A percentile compares a stretch with the other conserved stretches of the same genome.
Evolutionary conservation across 2,329 filamentous ascomycete genomes (phyloP).

Genomic region (Cryphonectria japonica): DNA sequence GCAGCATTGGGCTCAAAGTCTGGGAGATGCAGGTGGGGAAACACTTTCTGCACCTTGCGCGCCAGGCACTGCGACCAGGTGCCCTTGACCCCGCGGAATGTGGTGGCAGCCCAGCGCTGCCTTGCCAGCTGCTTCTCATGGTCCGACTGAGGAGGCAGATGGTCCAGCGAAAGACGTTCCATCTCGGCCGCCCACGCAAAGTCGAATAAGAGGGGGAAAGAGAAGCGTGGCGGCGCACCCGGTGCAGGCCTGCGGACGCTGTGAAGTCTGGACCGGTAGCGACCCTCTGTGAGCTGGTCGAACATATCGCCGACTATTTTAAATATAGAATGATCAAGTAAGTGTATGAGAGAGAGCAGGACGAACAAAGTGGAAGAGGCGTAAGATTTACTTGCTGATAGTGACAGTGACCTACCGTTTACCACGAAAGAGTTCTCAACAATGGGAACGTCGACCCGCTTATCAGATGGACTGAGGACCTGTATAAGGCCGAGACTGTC

Average conservation of each 20-base stretch:
- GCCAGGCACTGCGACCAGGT: constrained; percentile 5
- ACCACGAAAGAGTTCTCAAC: constrained; percentile 1
- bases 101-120: constrained; percentile 5
- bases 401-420: background rate
- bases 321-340: background rate
- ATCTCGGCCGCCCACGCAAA: constrained; percentile 9
- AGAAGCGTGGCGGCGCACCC: background rate
- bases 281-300: background rate
- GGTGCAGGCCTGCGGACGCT: background rate
- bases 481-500: background rate
- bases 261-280: background rate
- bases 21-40: constrained; percentile 1
- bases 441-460: background rate
- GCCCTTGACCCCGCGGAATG: constrained; percentile 1
- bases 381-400: background rate
- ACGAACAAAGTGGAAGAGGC: background rate
- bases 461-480: background rate
- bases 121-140: constrained; percentile 1
- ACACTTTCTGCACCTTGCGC: constrained; percentile 14
- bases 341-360: background rate
- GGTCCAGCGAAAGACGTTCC: background rate
- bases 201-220: constrained; percentile 11
- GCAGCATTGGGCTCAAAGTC: constrained; percentile 4
- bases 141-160: background rate
- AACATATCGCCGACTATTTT: constrained; percentile 12